Percentiles rank a stretch among this genome's conserved stretches.
Conservation (phyloP, 192 early-diverging fungal species). For the Mortierella claussenii region DNA sequence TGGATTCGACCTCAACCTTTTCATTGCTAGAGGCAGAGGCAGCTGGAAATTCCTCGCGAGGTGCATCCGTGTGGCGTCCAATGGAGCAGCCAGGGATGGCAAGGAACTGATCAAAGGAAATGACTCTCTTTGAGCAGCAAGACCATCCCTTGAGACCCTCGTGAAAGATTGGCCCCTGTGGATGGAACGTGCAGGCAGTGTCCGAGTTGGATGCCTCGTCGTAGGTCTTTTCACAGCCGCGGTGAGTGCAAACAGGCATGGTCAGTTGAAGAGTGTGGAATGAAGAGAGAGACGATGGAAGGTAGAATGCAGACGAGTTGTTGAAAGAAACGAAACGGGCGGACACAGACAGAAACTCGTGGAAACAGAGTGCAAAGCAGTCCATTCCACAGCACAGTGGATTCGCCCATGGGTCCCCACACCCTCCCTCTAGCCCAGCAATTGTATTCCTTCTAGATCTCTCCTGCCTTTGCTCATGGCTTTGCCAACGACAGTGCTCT, state of each 20-base stretch:
- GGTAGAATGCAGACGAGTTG: too few relatives aligned
- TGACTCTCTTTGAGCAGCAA: conserved; percentile 92
- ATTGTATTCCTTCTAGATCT: conserved; percentile 30
- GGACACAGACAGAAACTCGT: neutral
- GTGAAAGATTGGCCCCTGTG: conserved; percentile 93
- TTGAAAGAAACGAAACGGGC: neutral
- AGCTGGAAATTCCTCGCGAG: conserved; percentile 37
- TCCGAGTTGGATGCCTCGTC: conserved; percentile 77
- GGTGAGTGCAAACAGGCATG: conserved; percentile 75
- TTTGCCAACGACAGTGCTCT: conserved; percentile 4
- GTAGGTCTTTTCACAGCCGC: conserved; percentile 90
- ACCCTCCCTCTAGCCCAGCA: too few relatives aligned
- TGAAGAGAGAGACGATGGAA: too few relatives aligned
- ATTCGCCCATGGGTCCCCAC: neutral
- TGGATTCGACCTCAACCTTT: conserved; percentile 31
- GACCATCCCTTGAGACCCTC: conserved; percentile 96
- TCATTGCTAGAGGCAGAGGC: conserved; percentile 39
- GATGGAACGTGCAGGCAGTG: conserved; percentile 88
- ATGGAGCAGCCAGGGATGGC: conserved; percentile 86
- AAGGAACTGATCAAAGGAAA: conserved; percentile 93
- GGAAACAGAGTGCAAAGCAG: neutral
- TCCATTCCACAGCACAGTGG: neutral
- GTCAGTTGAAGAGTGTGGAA: conserved; percentile 12
- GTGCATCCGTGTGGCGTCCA: conserved; percentile 72
- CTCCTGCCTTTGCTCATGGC: too few relatives aligned